These are phyloP conservation scores for Pseudozyma sp. DNA, from an alignment of 1,284 basidiomycete genomes.

Conservation along the genomic window DNA sequence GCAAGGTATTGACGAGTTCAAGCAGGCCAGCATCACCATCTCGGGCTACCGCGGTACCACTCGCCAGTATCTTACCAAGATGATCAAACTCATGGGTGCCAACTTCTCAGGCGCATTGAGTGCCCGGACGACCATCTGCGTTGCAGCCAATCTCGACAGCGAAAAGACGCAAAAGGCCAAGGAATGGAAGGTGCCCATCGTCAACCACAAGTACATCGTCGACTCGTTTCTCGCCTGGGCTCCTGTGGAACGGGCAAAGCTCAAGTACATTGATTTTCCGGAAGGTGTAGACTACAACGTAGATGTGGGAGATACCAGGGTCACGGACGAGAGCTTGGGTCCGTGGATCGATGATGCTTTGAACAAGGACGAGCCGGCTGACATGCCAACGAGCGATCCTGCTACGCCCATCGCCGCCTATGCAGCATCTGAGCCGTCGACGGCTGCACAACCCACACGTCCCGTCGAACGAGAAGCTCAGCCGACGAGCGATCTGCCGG, in stretches of 20 bases:
- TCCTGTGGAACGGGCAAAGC: conserved; percentile 31
- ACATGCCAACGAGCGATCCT: conserved; percentile 39
- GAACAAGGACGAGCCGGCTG: conserved; percentile 42
- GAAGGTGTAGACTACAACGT: conserved; percentile 34
- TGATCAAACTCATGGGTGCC: conserved; percentile 81
- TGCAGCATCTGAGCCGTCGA: neutral
- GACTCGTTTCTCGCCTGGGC: conserved; percentile 76
- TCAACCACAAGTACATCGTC: conserved; percentile 90
- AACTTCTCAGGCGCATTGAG: conserved; percentile 83
- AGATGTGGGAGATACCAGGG: conserved; percentile 29
- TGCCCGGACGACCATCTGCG: conserved; percentile 77
- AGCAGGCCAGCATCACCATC: conserved; percentile 78
- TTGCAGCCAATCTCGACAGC: conserved; percentile 84
- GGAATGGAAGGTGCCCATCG: conserved; percentile 83
- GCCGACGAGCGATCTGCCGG: neutral
- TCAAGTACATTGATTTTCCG: conserved; percentile 49
- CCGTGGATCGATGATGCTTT: conserved; percentile 50
- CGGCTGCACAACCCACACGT: neutral
- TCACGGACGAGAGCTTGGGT: conserved; percentile 42
- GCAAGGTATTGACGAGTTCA: conserved; percentile 67
- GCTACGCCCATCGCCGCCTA: conserved; percentile 7
- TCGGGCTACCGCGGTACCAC: conserved; percentile 87
- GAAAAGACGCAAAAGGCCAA: conserved; percentile 80
- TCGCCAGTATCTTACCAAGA: conserved; percentile 84
- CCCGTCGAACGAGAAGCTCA: too few species aligned